These are phyloP conservation scores for Cystofilobasidium macerans DNA, from an alignment of 768 basidiomycete genomes.

Conservation along the genomic window DNA sequence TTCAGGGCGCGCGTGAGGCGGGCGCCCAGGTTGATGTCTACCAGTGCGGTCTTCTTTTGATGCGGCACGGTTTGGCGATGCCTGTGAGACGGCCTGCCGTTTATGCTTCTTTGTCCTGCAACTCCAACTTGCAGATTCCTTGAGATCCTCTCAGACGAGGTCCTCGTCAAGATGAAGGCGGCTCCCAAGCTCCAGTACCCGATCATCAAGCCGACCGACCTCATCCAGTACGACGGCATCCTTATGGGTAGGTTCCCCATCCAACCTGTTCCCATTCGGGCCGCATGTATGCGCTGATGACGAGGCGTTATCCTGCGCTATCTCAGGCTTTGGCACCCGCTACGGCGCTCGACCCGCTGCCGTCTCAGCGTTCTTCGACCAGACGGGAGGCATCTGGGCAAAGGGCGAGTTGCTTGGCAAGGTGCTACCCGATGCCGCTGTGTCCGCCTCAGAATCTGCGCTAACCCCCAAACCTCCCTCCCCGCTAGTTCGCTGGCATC, in stretches of 20 bases:
- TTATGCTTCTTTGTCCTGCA: too few relatives aligned
- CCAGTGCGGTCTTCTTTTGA: background rate
- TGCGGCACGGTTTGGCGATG: too few relatives aligned
- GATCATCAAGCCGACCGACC: background rate
- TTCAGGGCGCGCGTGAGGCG: background rate
- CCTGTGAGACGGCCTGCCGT: too few relatives aligned
- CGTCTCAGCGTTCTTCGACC: background rate
- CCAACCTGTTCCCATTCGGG: background rate
- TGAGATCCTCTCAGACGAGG: background rate
- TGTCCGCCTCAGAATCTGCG: too few relatives aligned
- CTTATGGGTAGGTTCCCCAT: background rate
- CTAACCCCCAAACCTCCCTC: too few relatives aligned
- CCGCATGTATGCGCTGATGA: background rate
- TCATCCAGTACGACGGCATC: background rate
- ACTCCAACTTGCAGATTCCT: background rate
- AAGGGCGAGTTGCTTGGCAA: background rate
- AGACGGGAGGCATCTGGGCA: background rate
- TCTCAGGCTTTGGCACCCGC: background rate
- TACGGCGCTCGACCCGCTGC: background rate
- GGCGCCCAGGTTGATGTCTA: background rate
- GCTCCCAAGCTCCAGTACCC: background rate
- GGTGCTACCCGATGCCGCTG: too few relatives aligned
- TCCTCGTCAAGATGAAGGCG: background rate
- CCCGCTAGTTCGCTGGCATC: background rate
- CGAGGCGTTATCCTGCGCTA: background rate